Evolutionary conservation across 108 stramenopile species (phyloP).

Genomic region (Nitzschia sp.): DNA sequence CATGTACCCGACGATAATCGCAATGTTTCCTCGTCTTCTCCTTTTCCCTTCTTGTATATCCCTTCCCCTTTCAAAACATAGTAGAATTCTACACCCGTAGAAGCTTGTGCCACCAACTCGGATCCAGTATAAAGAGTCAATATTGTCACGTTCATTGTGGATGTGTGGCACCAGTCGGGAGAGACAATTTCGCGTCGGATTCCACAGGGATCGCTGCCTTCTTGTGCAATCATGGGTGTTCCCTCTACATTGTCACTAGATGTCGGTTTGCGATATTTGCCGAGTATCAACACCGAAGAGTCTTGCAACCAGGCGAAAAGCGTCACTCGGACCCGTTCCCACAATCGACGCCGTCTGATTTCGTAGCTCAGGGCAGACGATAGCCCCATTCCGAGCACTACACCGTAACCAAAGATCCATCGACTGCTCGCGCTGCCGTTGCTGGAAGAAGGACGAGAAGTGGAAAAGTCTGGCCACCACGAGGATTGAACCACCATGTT

Average conservation of each 20-base stretch:
- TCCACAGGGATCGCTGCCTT: constrained; percentile 2
- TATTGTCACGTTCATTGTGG: constrained; percentile 26
- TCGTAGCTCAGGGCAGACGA: constrained; percentile 23
- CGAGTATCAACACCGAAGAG: neutral
- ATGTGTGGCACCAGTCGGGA: constrained; percentile 32
- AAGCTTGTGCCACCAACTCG: constrained; percentile 6
- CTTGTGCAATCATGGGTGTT: constrained; percentile 3
- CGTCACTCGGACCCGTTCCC: constrained; percentile 26
- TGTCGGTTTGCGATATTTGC: constrained; percentile 30
- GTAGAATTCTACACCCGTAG: constrained; percentile 39
- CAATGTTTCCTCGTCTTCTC: constrained; percentile 10
- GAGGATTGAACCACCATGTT: neutral
- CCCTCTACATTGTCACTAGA: constrained; percentile 12
- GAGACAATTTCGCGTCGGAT: constrained; percentile 24
- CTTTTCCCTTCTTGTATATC: constrained; percentile 12
- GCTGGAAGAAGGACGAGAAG: constrained; percentile 2
- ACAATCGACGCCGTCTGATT: constrained; percentile 15
- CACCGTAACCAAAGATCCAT: constrained; percentile 12
- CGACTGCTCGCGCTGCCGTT: neutral
- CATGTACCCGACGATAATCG: constrained; percentile 18
- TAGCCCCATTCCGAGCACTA: constrained; percentile 30
- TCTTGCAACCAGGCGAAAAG: constrained; percentile 22
- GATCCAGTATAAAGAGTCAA: constrained; percentile 29
- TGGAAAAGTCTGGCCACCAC: neutral
- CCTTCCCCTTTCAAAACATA: constrained; percentile 40